phyloP scores from a whole-genome alignment of 2,329 filamentous ascomycete species.

The Allantophomopsis cytisporea region DNA sequence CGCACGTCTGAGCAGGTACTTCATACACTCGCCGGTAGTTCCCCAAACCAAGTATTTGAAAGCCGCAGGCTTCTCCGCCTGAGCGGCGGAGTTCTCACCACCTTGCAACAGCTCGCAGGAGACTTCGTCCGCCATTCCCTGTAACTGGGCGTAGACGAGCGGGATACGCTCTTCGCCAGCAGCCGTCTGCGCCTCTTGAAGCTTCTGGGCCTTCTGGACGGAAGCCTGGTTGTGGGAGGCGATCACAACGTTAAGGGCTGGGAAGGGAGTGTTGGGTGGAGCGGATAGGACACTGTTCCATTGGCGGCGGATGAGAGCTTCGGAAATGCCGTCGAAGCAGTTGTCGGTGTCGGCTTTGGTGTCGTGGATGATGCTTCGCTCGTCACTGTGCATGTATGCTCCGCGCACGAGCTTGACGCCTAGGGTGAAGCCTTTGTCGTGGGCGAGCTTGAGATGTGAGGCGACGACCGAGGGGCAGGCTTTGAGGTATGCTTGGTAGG shows the following conservation, averaged over 20 bases:
- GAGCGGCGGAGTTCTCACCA: conserved; percentile 12
- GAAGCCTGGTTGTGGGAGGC: conserved; percentile 74
- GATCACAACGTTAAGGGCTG: conserved; percentile 50
- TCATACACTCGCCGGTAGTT: conserved; percentile 66
- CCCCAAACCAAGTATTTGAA: conserved; percentile 63
- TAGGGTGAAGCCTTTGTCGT: conserved; percentile 46
- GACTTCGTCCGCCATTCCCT: conserved; percentile 94
- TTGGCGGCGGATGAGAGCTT: conserved; percentile 48
- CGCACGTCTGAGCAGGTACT: conserved; percentile 53
- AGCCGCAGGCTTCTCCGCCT: conserved; percentile 22
- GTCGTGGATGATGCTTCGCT: conserved; percentile 55
- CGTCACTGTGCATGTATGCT: conserved; percentile 59
- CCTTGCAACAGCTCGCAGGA: conserved; percentile 42
- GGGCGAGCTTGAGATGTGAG: conserved; percentile 43
- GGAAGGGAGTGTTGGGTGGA: conserved; percentile 32
- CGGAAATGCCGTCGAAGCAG: conserved; percentile 60
- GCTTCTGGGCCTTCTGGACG: conserved; percentile 40
- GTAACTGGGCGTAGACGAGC: conserved; percentile 62
- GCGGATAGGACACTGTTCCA: conserved; percentile 38
- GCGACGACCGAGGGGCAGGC: conserved; percentile 40
- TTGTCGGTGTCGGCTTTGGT: conserved; percentile 58
- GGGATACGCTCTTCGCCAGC: conserved; percentile 24
- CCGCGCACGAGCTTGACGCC: conserved; percentile 67
- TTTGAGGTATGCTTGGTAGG: conserved; percentile 69
- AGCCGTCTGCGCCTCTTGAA: conserved; percentile 29